phyloP scores from a whole-genome alignment of 2,329 filamentous ascomycete genomes.

The Phyllosticta citribraziliensis region DNA sequence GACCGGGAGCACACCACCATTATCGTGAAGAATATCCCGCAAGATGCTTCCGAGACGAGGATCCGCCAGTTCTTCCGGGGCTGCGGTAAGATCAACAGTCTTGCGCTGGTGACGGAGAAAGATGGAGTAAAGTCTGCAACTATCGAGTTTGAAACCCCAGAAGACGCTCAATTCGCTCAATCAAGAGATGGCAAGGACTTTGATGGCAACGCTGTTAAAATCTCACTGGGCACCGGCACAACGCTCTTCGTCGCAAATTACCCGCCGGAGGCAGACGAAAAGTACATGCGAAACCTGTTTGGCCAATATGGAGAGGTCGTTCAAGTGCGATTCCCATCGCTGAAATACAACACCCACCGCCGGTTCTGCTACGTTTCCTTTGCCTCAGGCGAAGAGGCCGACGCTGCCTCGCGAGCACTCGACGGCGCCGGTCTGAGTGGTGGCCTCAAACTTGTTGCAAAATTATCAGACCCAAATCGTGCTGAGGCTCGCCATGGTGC shows the following conservation, averaged over 20 bases:
- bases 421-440: slow-evolving; percentile 62
- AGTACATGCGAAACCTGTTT: slow-evolving; percentile 58
- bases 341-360: slow-evolving; percentile 79
- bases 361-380: slow-evolving; percentile 98
- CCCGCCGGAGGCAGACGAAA: slow-evolving; percentile 63
- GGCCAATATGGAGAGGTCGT: slow-evolving; percentile 65
- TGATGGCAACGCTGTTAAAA: slow-evolving; percentile 60
- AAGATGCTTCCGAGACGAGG: slow-evolving; percentile 57
- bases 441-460: slow-evolving; percentile 59
- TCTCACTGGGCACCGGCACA: slow-evolving; percentile 64
- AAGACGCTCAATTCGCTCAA: slow-evolving; percentile 73
- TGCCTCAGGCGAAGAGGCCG: slow-evolving; percentile 37
- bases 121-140: slow-evolving; percentile 55
- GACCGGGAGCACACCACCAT: slow-evolving; percentile 87
- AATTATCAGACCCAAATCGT: slow-evolving; percentile 72
- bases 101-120: slow-evolving; percentile 57
- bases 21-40: slow-evolving; percentile 67
- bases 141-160: slow-evolving; percentile 72
- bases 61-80: slow-evolving; percentile 86
- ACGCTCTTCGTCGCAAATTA: slow-evolving; percentile 91
- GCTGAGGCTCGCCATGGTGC: slow-evolving; percentile 74
- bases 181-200: slow-evolving; percentile 75
- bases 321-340: slow-evolving; percentile 78
- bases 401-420: slow-evolving; percentile 53
- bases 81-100: slow-evolving; percentile 72